Base-by-base conservation (phyloP, 805 yeast species). In the Cyberlindnera japonica region DNA sequence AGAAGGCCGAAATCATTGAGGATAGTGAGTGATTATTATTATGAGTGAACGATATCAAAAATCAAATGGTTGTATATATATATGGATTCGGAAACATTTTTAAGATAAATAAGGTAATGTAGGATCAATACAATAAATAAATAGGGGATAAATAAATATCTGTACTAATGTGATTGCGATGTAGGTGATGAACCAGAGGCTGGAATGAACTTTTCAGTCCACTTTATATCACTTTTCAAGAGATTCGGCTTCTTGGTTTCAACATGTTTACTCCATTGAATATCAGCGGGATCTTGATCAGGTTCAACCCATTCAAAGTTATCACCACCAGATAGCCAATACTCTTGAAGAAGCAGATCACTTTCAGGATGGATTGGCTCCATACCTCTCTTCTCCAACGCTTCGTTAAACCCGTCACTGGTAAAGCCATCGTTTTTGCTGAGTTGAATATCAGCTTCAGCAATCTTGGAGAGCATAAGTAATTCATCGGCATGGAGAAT, bases 261-360 rank as follows among this genome's bases (percentile, higher is more conserved):
- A 6, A 49, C 16, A 15, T 43, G 33, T 15, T 39, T 13, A 15
- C 24, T 44, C 57, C 57, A 54, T 6, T 45, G 27, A 3, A 79
- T 47, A 16, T 81, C 88, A 0, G 93, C 95, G 0, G 95, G 95
- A 55, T 87, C 95, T 55, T 83, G 83, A 57, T 86, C 95, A 1
- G 95, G 95, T 55, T 86, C 95, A 11, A 76, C 81, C 95, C 95
- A 86, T 45, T 81, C 85, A 55, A 84, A 86, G 12, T 88, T 89
- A 40, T 82, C 90, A 22, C 95, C 95, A 7, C 87, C 85, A 30
- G 83, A 72, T 56, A 85, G 77, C 95, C 95, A 86, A 63, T 85
- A 86, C 51, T 88, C 95, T 55, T 85, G 83, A 50, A 86, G 52
- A 66, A 78, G 69, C 34, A 75, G 57, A 45, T 86, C 95, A 44